Base-by-base conservation (phyloP, 108 stramenopile genomes). In the Cylindrotheca closterium region DNA sequence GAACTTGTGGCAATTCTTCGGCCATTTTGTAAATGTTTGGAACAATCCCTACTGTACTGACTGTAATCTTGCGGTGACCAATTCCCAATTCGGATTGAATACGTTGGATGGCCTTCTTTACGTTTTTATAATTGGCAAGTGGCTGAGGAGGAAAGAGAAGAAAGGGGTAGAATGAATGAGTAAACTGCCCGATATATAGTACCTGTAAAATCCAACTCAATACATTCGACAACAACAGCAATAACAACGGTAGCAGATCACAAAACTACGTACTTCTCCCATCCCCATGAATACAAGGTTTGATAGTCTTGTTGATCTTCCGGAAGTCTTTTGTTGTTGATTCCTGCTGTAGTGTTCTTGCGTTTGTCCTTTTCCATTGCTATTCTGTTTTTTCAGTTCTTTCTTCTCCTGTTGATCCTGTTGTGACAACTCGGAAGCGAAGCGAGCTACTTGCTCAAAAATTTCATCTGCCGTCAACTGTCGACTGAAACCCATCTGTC, bases 221-320 rank as follows among this genome's bases (percentile, higher is more conserved):
- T 19, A 19, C 19, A 21, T 12, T 51, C 5, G 21, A 21, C 5
- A 12, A 21, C 5, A 21, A 12, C 5, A 21, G 51, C 30, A 15
- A 15, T 12, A 45, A 15, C 42, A 45, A 12, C 42, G 42, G 42
- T 7, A 45, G 51, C 51, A 42, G 34, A 79, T 51, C 82, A 91
- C 0, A 5, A 46, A 5, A 30, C 1, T 50, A 62, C 60, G 28
- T 62, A 62, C 60, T 64, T 25, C 37, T 0, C 97, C 97, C 96
- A 96, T 96, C 0, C 96, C 96, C 98, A 98, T 98, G 60, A 98
- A 91, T 8, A 98, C 98, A 48, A 98, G 81, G 73, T 98, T 98
- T 1, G 79, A 81, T 17, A 98, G 58, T 10, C 97, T 77, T 32
- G 92, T 89, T 2, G 52, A 48, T 42, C 57, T 49, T 31, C 74